Conservation (phyloP, 352 stramenopile genomes). For the Pythium rishiriense region DNA sequence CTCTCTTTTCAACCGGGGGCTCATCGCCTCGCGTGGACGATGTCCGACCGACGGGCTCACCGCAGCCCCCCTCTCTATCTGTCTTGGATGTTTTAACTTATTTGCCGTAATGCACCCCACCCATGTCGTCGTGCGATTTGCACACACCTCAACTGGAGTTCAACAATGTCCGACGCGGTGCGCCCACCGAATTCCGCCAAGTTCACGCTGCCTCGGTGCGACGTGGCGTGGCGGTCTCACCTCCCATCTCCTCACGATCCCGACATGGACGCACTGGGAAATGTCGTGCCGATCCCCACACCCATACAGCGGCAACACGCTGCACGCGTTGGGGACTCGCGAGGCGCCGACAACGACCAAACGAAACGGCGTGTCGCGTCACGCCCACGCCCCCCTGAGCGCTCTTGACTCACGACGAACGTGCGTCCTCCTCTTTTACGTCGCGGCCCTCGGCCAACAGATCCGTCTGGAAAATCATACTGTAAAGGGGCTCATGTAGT, state of each 20-base stretch:
- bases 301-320: neutral
- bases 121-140: neutral
- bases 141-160: neutral
- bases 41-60: neutral
- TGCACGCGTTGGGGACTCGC: neutral
- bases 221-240: neutral
- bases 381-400: neutral
- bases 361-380: neutral
- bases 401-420: neutral
- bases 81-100: constrained; percentile 4
- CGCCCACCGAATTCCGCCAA: neutral
- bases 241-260: neutral
- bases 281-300: neutral
- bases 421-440: neutral
- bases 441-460: too few species aligned
- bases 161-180: neutral
- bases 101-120: neutral
- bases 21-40: neutral
- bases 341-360: neutral
- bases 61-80: neutral
- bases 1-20: neutral
- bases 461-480: too few species aligned
- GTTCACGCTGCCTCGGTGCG: too few species aligned
- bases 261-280: neutral
- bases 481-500: too few species aligned